phyloP scores from a whole-genome alignment of 345 rosid genomes.

The Jatropha curcas region DNA sequence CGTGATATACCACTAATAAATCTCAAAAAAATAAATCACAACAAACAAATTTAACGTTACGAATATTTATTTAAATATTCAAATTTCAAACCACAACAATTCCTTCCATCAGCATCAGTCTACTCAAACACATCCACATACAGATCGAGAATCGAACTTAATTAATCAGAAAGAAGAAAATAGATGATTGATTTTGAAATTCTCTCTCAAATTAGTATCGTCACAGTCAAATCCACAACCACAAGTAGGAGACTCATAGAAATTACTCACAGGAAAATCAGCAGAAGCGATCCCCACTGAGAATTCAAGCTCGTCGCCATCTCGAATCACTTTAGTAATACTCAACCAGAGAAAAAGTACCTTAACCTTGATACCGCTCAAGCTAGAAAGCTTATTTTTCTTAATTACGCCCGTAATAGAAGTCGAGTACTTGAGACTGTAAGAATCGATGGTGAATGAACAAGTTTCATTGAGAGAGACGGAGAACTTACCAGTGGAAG shows the following conservation, averaged over 20 bases:
- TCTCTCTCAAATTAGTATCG: slow-evolving; percentile 2
- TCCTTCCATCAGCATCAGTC: no score
- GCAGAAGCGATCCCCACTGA: slow-evolving; percentile 54
- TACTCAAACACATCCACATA: no score
- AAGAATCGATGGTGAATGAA: slow-evolving; percentile 40
- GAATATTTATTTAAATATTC: no score
- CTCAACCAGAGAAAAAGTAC: slow-evolving; percentile 45
- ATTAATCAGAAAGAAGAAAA: slow-evolving; percentile 18
- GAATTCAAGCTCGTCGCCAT: slow-evolving; percentile 44
- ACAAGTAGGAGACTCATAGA: slow-evolving; percentile 43
- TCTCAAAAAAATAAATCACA: no score
- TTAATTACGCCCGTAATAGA: slow-evolving; percentile 38
- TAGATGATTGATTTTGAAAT: neutral
- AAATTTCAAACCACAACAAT: no score
- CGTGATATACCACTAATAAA: no score
- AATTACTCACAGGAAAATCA: slow-evolving; percentile 32
- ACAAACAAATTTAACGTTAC: neutral
- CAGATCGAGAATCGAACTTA: no score
- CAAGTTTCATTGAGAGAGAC: slow-evolving; percentile 37
- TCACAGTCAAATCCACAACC: slow-evolving; percentile 55
- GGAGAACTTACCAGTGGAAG: slow-evolving; percentile 41
- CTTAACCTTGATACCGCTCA: slow-evolving; percentile 49
- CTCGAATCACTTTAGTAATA: slow-evolving; percentile 38
- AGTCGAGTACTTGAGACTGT: slow-evolving; percentile 46
- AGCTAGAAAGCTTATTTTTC: slow-evolving; percentile 36